phyloP scores from a whole-genome alignment of 306 rosid species.

The Begonia fuchsioides region DNA sequence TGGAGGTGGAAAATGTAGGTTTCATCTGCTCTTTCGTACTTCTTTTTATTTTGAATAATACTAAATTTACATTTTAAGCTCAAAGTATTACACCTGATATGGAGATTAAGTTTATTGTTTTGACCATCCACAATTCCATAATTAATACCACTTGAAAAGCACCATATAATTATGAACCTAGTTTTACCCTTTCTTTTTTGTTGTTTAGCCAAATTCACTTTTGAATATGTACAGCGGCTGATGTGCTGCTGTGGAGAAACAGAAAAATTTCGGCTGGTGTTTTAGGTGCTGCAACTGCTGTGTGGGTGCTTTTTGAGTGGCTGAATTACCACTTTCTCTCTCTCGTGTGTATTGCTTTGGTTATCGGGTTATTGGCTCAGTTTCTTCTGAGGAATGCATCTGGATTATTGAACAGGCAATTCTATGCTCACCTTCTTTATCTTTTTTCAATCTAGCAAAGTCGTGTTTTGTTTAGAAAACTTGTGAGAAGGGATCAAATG shows the following conservation, averaged over 20 bases:
- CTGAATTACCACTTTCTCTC: slow-evolving; percentile 66
- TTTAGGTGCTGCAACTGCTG: slow-evolving; percentile 51
- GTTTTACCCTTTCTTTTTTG: too few species aligned
- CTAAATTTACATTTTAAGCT: too few species aligned
- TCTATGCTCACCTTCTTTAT: too few species aligned
- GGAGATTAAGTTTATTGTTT: too few species aligned
- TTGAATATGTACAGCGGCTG: slow-evolving; percentile 35
- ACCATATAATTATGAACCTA: too few species aligned
- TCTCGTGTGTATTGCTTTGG: slow-evolving; percentile 40
- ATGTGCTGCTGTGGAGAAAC: slow-evolving; percentile 93
- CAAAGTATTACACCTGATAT: too few species aligned
- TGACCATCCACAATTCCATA: too few species aligned
- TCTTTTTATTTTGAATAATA: too few species aligned
- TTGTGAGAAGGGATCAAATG: too few species aligned
- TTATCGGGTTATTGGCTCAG: slow-evolving; percentile 64
- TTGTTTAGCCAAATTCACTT: slow-evolving; percentile 4
- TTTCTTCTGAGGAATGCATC: slow-evolving; percentile 72
- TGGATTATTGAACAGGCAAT: slow-evolving; percentile 45
- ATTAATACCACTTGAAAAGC: too few species aligned
- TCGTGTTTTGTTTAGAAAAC: too few species aligned
- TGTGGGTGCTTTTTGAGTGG: slow-evolving; percentile 95
- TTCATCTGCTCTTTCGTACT: background rate
- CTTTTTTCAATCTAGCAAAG: too few species aligned
- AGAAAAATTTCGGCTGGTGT: slow-evolving; percentile 82
- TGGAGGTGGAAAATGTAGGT: slow-evolving; percentile 88